phyloP scores from a whole-genome alignment of 2,329 filamentous ascomycete species.

The Botrytis tulipae region DNA sequence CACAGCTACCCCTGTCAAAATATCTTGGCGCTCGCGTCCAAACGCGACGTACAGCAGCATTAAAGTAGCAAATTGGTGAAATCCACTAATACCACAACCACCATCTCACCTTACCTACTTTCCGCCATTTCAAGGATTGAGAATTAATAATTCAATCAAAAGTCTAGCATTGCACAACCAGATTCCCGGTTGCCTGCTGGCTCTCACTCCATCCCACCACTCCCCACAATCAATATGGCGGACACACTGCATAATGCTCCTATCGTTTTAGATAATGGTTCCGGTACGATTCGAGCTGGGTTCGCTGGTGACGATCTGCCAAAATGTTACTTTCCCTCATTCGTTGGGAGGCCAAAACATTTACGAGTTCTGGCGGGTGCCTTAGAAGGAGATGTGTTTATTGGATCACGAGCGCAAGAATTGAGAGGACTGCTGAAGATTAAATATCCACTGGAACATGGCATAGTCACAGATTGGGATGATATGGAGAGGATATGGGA shows the following conservation, averaged over 20 bases:
- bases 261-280: conserved; percentile 98
- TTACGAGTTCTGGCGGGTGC: conserved; percentile 92
- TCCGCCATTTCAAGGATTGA: conserved; percentile 5
- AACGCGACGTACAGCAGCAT: conserved; percentile 3
- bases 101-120: background rate
- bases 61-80: background rate
- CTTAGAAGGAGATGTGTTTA: conserved; percentile 94
- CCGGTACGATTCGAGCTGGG: conserved; percentile 92
- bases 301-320: conserved; percentile 95
- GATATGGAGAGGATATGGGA: conserved; percentile 99
- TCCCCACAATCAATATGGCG: conserved; percentile 47
- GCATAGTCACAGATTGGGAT: conserved; percentile 98
- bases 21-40: conserved; percentile 21
- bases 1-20: conserved; percentile 19
- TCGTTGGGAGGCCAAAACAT: conserved; percentile 95
- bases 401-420: conserved; percentile 85
- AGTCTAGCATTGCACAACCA: background rate
- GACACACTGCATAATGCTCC: conserved; percentile 90
- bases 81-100: conserved; percentile 11
- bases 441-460: conserved; percentile 91
- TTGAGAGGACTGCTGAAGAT: conserved; percentile 93
- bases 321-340: conserved; percentile 96
- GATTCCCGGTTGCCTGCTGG: background rate
- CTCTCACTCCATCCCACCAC: background rate
- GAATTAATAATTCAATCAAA: background rate